Evolutionary conservation across 2,329 filamentous ascomycete genomes (phyloP), one percentile per base, ranked within the genome.

Genomic region (Ophiostoma pallidulum): DNA sequence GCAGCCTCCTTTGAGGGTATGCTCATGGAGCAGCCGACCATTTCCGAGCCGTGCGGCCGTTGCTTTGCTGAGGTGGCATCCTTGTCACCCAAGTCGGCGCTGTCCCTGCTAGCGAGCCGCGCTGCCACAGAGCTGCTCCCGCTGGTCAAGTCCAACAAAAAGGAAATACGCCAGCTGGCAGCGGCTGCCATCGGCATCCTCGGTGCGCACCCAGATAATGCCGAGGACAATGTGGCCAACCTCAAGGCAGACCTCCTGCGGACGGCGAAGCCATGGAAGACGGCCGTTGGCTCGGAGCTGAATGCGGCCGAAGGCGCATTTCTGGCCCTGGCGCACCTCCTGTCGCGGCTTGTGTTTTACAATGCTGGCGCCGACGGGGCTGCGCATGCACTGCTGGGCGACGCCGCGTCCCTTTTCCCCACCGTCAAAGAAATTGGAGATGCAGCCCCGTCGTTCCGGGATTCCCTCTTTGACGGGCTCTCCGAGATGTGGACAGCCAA

Each of bases 151-250:
- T 88, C 85, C 6, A 92, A 90, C 60, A 83, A 85, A 54, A 74
- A 79, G 51, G 74, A 79, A 47, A 73, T 84, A 6, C 76, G 90
- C 31, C 69, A 72, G 32, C 69, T 82, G 24, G 81, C 82, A 2
- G 81, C 87, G 14, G 80, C 80, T 51, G 76, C 80, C 0, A 78
- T 89, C 56, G 90, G 89, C 1, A 83, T 95, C 12, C 65, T 96
- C 5, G 80, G 77, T 1, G 83, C 87, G 0, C 84, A 91, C 60
- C 70, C 72, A 4, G 58, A 56, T 7, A 71, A 71, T 48, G 57
- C 70, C 2, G 55, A 65, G 0, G 58, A 63, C 12, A 58, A 66
- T 4, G 57, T 80, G 12, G 57, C 65, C 8, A 64, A 62, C 14
- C 63, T 69, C 8, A 59, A 80, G 20, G 54, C 62, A 14, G 58